Conservation (phyloP, 495 filamentous ascomycete genomes). For the Endocarpon pusillum region DNA sequence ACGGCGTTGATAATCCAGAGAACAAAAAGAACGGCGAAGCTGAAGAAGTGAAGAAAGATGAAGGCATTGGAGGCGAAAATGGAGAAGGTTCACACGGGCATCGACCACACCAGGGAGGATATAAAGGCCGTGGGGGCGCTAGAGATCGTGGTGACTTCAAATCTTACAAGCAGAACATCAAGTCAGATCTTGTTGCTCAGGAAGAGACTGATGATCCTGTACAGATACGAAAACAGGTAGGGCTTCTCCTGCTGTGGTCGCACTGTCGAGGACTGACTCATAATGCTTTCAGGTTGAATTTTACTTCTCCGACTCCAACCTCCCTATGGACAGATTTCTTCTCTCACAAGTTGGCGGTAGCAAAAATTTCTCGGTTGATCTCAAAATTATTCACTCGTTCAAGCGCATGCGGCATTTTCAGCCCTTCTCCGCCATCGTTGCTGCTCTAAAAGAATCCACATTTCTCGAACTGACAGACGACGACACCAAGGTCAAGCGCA, state of each 20-base stretch:
- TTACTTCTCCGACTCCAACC: slow-evolving; percentile 89
- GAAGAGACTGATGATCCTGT: slow-evolving; percentile 53
- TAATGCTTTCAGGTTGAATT: slow-evolving; percentile 62
- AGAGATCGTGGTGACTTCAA: slow-evolving; percentile 5
- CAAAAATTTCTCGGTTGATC: slow-evolving; percentile 59
- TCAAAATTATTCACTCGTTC: slow-evolving; percentile 64
- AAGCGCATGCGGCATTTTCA: slow-evolving; percentile 90
- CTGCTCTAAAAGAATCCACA: slow-evolving; percentile 58
- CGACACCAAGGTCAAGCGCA: slow-evolving; percentile 56
- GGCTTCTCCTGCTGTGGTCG: slow-evolving; percentile 2
- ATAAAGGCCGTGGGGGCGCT: slow-evolving; percentile 9
- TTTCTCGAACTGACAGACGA: slow-evolving; percentile 50
- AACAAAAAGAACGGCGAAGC: slow-evolving; percentile 28
- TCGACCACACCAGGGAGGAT: slow-evolving; percentile 9
- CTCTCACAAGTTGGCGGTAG: slow-evolving; percentile 56
- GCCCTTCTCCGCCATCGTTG: slow-evolving; percentile 61
- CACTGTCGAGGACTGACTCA: not conserved
- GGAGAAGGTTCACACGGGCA: slow-evolving; percentile 21
- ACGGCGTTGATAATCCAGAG: slow-evolving; percentile 16
- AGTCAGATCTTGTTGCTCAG: slow-evolving; percentile 46
- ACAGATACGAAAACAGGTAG: slow-evolving; percentile 65
- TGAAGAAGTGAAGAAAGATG: slow-evolving; percentile 25
- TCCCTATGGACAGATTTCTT: slow-evolving; percentile 74
- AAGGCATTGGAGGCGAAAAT: slow-evolving; percentile 23
- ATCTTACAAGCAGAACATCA: slow-evolving; percentile 28